Evolutionary conservation across 345 rosid genomes (phyloP), one percentile per base, ranked within the genome.

Genomic region (Euphorbia tirucalli): DNA sequence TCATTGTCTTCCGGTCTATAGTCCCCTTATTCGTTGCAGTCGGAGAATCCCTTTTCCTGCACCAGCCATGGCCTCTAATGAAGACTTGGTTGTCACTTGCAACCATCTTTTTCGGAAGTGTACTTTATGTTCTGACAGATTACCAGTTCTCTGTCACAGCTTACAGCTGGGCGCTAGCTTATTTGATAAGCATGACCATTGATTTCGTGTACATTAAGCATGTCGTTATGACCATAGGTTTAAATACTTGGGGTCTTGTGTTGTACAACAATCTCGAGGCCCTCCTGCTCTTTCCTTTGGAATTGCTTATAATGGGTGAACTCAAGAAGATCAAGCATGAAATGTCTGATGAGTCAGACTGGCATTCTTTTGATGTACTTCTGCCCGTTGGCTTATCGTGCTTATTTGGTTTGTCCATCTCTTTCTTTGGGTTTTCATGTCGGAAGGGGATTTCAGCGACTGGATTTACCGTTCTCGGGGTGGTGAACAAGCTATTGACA

Each of bases 131-230:
- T 56, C 73, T 88, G 21, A 95, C 99, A 0, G 99, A 95, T 82
- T 88, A 87, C 68, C 94, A 92, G 78, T 95, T 95, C 83, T 89
- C 97, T 0, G 32, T 92, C 24, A 86, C 84, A 21, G 99, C 98
- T 0, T 95, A 95, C 72, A 83, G 85, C 54, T 95, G 99, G 98
- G 98, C 98, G 55, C 69, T 87, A 0, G 96, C 99, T 67, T 95
- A 95, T 81, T 79, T 92, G 3, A 80, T 95, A 62, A 89, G 97
- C 75, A 95, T 95, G 99, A 78, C 98, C 0, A 84, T 95, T n/a
- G 99, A 95, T 75, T 95, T 95, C 75, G 99, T 95, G 43, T 95
- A 92, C 80, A 95, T 95, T 69, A 95, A 95, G 89, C 98, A 95
- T 62, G 99, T 92, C 32, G 99, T 95, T 2, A 92, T 92, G 99